These are phyloP conservation scores for Coccomyxa sp. DNA, from an alignment of 139 green algal species.

Conservation along the genomic window DNA sequence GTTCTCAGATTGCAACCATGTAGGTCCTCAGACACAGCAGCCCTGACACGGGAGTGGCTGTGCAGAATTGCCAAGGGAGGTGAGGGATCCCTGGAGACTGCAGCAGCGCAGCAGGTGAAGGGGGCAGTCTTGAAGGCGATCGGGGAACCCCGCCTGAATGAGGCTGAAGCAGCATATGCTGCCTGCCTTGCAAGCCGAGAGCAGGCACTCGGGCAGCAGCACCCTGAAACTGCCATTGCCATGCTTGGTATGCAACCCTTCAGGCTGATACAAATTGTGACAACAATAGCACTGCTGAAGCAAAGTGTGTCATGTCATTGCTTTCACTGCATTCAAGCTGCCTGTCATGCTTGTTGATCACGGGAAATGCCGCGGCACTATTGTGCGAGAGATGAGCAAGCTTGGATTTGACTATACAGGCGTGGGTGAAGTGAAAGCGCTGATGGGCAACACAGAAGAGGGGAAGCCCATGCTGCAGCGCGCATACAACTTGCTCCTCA, in stretches of 20 bases:
- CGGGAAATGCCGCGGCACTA: too few species aligned
- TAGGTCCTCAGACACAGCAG: background rate
- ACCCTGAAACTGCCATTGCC: slow-evolving; percentile 12
- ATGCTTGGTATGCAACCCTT: slow-evolving; percentile 11
- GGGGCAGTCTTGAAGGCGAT: background rate
- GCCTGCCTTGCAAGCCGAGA: slow-evolving; percentile 13
- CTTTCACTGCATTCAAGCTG: too few species aligned
- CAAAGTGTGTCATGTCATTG: too few species aligned
- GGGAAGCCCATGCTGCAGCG: too few species aligned
- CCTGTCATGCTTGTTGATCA: too few species aligned
- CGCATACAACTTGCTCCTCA: too few species aligned
- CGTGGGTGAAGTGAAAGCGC: too few species aligned
- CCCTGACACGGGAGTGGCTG: background rate
- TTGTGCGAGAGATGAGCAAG: too few species aligned
- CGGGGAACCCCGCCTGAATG: slow-evolving; percentile 4
- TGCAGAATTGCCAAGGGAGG: slow-evolving; percentile 1
- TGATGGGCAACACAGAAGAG: too few species aligned
- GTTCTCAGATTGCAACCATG: background rate
- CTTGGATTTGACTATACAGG: too few species aligned
- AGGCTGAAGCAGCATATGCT: slow-evolving; percentile 6
- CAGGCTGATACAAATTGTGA: too few species aligned
- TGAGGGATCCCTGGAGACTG: background rate
- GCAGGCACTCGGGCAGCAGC: slow-evolving; percentile 8
- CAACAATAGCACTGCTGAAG: too few species aligned
- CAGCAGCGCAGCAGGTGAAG: background rate